Percentiles rank a stretch among this genome's conserved stretches.
Conservation (phyloP, 768 basidiomycete genomes). For the Terana coerulea region DNA sequence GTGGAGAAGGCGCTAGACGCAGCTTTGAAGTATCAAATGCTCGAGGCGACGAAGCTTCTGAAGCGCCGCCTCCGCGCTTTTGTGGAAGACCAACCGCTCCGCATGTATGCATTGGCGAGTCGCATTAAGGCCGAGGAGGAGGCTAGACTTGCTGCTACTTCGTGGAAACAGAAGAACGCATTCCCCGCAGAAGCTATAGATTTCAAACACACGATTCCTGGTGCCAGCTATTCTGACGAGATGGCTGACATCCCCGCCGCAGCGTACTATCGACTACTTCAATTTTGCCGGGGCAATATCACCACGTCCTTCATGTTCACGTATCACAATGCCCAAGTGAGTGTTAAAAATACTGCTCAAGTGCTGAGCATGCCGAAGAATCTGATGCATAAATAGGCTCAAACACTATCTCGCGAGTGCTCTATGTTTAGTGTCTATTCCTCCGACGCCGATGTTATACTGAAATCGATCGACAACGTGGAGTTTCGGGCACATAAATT, state of each 20-base stretch:
- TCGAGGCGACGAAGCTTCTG: conserved; percentile 10
- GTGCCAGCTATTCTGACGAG: not conserved
- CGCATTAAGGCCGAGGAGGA: not conserved
- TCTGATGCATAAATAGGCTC: too few species aligned
- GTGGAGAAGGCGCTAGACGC: conserved; percentile 20
- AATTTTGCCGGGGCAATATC: not conserved
- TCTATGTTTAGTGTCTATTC: too few species aligned
- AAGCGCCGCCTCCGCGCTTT: not conserved
- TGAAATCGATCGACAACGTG: not conserved
- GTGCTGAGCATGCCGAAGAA: too few species aligned
- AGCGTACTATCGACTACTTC: not conserved
- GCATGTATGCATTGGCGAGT: not conserved
- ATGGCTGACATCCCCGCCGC: not conserved
- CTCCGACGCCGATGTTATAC: not conserved
- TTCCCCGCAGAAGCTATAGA: too few species aligned
- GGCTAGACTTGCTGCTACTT: not conserved
- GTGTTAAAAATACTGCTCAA: too few species aligned
- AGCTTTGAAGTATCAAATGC: conserved; percentile 26
- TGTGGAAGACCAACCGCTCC: not conserved
- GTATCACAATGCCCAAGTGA: too few species aligned
- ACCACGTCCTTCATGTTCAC: too few species aligned
- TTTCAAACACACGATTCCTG: not conserved
- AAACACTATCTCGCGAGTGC: too few species aligned
- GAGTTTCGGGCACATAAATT: not conserved
- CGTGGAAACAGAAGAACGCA: not conserved